Evolutionary conservation across 257 asterid genomes (phyloP), one percentile per base, ranked within the genome.

Genomic region (Nicotiana otophora): DNA sequence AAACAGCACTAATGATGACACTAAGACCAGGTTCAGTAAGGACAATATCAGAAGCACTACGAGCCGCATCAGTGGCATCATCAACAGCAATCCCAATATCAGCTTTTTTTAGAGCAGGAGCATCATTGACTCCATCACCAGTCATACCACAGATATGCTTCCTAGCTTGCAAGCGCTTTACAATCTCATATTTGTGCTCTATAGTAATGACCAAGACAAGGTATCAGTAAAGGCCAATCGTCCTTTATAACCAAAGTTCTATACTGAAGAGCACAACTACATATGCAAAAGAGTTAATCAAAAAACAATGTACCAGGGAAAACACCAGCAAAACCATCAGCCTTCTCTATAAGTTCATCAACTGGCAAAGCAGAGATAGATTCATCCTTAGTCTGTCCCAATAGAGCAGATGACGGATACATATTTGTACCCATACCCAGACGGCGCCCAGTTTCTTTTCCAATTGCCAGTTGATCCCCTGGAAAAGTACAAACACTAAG

Each of bases 11-110:
- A 11, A 96, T 96, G 55, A 96, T 96, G 76, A 96, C 99, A 68
- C 99, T 96, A 51, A 96, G 97, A 69, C 99, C 99, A 67, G 99
- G 98, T 84, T 96, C 99, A 1, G 99, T 96, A 81, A 96, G 98
- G 46, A 96, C 99, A 81, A 96, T 96, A 82, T 96, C 99, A 26
- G 99, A 96, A 90, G 99, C 99, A 87, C 98, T 90, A 63, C 99
- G 96, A 86, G 99, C 99, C 20, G 99, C 99, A 88, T 96, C 99
- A 84, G 99, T 96, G 1, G 99, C 99, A 90, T 96, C 99, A 64
- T 90, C 98, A 66, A 96, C 99, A 75, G 99, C 99, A 83, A 96
- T 96, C 57, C 99, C 99, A 39, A 96, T 96, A 86, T 96, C 99
- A 6, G 99, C 99, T 86, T 92, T 96, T 87, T 96, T 96, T 78